These are phyloP conservation scores for Saccharomyces hybrid DNA, from an alignment of 1,139 yeast genomes.

Conservation along the genomic window DNA sequence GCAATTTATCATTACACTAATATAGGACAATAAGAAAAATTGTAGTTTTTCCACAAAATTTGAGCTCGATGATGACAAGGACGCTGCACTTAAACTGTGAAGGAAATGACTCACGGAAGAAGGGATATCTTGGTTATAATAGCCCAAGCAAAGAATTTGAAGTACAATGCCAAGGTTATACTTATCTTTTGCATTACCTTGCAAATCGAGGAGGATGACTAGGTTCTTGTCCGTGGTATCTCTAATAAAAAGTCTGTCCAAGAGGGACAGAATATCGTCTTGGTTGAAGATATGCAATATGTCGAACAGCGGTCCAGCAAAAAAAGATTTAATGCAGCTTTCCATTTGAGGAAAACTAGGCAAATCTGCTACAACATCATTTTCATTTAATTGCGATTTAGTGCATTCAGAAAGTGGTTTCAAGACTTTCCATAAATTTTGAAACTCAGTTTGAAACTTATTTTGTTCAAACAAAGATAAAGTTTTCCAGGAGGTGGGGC, in stretches of 20 bases:
- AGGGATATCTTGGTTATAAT: conserved; percentile 14
- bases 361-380: conserved; percentile 4
- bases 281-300: conserved; percentile 18
- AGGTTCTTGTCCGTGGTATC: neutral
- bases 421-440: conserved; percentile 17
- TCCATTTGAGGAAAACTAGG: conserved; percentile 17
- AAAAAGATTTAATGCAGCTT: conserved; percentile 12
- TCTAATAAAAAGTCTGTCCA: conserved; percentile 4
- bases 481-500: conserved; percentile 24
- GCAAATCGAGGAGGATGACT: neutral
- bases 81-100: conserved; percentile 12
- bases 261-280: conserved; percentile 14
- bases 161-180: conserved; percentile 20
- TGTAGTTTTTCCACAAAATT: conserved; percentile 23
- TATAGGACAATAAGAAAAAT: conserved; percentile 19
- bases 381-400: neutral
- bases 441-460: conserved; percentile 16
- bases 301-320: conserved; percentile 18
- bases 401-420: conserved; percentile 5
- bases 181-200: conserved; percentile 15
- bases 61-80: conserved; percentile 10
- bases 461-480: conserved; percentile 13
- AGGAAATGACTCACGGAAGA: conserved; percentile 12
- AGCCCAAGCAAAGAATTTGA: conserved; percentile 13
- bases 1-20: conserved; percentile 5